Conservation (phyloP, 768 basidiomycete genomes). For the Tricholoma bakamatsutake region DNA sequence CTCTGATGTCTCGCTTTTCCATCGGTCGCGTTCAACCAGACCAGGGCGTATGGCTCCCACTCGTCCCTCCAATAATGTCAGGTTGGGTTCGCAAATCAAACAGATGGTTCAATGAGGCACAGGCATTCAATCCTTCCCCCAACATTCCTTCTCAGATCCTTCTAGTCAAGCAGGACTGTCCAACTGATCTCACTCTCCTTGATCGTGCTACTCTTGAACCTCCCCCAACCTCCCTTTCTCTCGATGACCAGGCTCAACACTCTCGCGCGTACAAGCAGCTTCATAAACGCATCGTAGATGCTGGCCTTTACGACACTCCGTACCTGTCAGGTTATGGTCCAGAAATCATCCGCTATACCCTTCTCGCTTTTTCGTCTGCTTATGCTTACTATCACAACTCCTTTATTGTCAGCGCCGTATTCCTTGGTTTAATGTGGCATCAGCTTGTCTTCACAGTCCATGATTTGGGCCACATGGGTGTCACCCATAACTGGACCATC, state of each 20-base stretch:
- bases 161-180: constrained; percentile 43
- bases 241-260: constrained; percentile 55
- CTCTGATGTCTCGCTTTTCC: constrained; percentile 54
- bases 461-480: constrained; percentile 92
- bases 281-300: constrained; percentile 64
- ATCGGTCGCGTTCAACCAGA: constrained; percentile 64
- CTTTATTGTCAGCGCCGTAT: constrained; percentile 70
- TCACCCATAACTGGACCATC: constrained; percentile 79
- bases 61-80: constrained; percentile 80
- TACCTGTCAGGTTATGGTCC: constrained; percentile 87
- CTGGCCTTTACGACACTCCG: constrained; percentile 81
- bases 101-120: constrained; percentile 65
- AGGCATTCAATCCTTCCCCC: constrained; percentile 29
- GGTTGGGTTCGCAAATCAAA: constrained; percentile 67
- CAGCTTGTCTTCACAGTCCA: constrained; percentile 91
- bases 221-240: constrained; percentile 48
- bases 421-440: constrained; percentile 90
- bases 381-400: constrained; percentile 58
- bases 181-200: constrained; percentile 22
- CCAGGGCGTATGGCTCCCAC: constrained; percentile 61
- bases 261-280: constrained; percentile 77
- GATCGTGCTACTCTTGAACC: constrained; percentile 46
- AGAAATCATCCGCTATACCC: constrained; percentile 73
- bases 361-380: constrained; percentile 55
- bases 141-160: constrained; percentile 49